Conservation (phyloP, 2,329 filamentous ascomycete species). For the Alternaria longipes region DNA sequence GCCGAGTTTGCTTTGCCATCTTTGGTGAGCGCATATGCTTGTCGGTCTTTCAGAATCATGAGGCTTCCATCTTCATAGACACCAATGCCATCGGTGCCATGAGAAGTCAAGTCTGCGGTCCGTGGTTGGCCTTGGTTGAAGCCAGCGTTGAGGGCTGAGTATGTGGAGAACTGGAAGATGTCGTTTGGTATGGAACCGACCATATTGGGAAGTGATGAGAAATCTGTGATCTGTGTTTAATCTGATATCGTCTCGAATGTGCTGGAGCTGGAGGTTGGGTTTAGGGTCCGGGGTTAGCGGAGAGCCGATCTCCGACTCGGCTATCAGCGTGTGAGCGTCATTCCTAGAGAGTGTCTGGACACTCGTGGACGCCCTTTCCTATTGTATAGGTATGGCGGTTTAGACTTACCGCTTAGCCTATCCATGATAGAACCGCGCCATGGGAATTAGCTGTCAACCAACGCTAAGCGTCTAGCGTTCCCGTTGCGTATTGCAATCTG, state of each 20-base stretch:
- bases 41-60: conserved; percentile 48
- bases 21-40: conserved; percentile 46
- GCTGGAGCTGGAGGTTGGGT: conserved; percentile 1
- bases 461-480: background rate
- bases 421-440: background rate
- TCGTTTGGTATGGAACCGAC: conserved; percentile 55
- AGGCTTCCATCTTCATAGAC: conserved; percentile 53
- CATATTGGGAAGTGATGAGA: conserved; percentile 34
- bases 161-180: conserved; percentile 56
- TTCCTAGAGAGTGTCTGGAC: background rate
- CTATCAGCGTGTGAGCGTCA: conserved; percentile 9
- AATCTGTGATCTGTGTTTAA: background rate
- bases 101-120: conserved; percentile 51
- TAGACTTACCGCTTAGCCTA: background rate
- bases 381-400: background rate
- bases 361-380: background rate
- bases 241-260: background rate
- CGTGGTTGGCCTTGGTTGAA: conserved; percentile 48
- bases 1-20: conserved; percentile 45
- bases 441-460: background rate
- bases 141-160: conserved; percentile 49
- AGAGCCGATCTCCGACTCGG: conserved; percentile 22
- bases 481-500: background rate
- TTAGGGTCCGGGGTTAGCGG: conserved; percentile 17
- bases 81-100: conserved; percentile 56